Evolutionary conservation across 2,329 filamentous ascomycete species (phyloP).

Genomic region (Arthroderma uncinatum): DNA sequence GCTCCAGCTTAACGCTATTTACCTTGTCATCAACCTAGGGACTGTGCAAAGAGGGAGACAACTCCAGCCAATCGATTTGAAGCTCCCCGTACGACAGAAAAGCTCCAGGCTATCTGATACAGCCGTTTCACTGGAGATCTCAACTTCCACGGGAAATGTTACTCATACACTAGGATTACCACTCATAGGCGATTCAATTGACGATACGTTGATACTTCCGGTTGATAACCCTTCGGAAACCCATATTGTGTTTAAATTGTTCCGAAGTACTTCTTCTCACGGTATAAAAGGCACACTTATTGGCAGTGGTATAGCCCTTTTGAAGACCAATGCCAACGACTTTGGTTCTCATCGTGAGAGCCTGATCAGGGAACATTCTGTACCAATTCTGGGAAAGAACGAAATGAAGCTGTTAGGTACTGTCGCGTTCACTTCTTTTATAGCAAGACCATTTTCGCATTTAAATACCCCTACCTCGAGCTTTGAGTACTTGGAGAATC

Average conservation of each 20-base stretch:
- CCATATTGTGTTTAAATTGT: constrained; percentile 14
- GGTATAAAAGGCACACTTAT: constrained; percentile 13
- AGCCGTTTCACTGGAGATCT: constrained; percentile 12
- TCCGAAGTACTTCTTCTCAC: constrained; percentile 12
- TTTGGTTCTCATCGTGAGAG: constrained; percentile 24
- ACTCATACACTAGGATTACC: constrained; percentile 17
- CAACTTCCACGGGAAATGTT: not conserved
- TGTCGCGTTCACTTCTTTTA: constrained; percentile 27
- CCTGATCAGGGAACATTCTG: constrained; percentile 24
- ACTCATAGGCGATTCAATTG: constrained; percentile 19
- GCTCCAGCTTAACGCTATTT: not conserved
- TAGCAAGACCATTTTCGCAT: constrained; percentile 20
- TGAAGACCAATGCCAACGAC: constrained; percentile 17
- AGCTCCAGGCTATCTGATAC: not conserved
- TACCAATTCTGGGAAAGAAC: constrained; percentile 25
- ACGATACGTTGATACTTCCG: constrained; percentile 18
- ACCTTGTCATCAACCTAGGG: constrained; percentile 17
- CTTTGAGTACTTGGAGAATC: not conserved
- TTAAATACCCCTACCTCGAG: constrained; percentile 4
- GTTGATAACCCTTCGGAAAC: constrained; percentile 9
- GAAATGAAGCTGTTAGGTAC: constrained; percentile 23
- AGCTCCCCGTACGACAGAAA: not conserved
- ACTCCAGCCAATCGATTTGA: constrained; percentile 11
- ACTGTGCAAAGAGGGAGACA: constrained; percentile 13
- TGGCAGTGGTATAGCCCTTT: constrained; percentile 22